Base-by-base conservation (phyloP, 495 filamentous ascomycete species). In the Mycothermus thermophilus region DNA sequence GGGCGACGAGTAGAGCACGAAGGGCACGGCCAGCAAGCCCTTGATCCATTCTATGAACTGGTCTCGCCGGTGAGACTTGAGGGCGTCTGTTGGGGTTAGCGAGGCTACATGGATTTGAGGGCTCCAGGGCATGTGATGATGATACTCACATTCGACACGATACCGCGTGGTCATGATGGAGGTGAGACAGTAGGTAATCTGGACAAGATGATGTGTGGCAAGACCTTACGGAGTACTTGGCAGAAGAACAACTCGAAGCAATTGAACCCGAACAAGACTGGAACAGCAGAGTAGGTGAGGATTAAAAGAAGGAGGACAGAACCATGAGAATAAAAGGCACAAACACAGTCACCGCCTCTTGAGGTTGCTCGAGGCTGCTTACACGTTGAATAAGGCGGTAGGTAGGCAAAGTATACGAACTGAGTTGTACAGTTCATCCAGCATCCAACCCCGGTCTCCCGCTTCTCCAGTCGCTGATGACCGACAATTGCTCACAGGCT, bases 1-100 rank as follows among this genome's bases (percentile, higher is more conserved):
- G 5, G 92, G 92, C 55, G 95, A 85, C 8, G 86, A 94, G 54
- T 93, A 85, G 30, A 99, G 72, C 32, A 99, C 88, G 51, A 99
- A 99, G 0, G 92, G 92, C 0, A 96, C 88, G 1, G 92, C 92
- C 3, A 97, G 67, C 1, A 97, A 69, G 20, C 86, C 90, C 64
- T 92, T 71, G 52, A 68, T 67, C 64, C 65, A 78, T 64, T 77
- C 74, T 54, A 74, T 74, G 41, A 93, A 69, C 58, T 92, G 84
- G 59, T 93, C 84, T 46, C 83, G 67, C 20, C 83, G 71, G 64
- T 92, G 84, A 32, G 81, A 77, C 68, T 85, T 93, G 55, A 90
- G 75, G 26, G 84, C 83, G 70, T 93, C 84, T 90, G 44, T 3
- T 6, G 22, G 6, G 22, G 22, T 25, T 6, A 25, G 6, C 22